These are phyloP conservation scores for Excoecaria cochinchinensis DNA, from an alignment of 345 rosid species.

Conservation along the genomic window DNA sequence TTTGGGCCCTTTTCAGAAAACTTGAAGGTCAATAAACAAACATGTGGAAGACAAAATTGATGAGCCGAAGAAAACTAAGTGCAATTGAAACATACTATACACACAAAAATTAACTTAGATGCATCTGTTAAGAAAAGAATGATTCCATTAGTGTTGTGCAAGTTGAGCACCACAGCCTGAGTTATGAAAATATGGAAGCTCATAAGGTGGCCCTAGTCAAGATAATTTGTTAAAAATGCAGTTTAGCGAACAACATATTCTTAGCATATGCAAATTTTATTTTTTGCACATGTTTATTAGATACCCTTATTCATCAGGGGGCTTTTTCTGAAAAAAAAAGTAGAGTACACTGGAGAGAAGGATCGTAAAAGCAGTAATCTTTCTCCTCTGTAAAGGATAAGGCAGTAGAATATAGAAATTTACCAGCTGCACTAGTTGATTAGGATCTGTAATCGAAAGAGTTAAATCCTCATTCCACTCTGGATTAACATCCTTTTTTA, in stretches of 20 bases:
- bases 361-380: neutral
- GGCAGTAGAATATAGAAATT: neutral
- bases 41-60: neutral
- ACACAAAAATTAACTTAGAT: too few relatives aligned
- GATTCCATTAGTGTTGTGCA: too few relatives aligned
- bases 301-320: neutral
- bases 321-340: neutral
- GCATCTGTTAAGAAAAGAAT: too few relatives aligned
- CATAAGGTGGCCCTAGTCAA: too few relatives aligned
- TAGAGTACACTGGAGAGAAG: neutral
- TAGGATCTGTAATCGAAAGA: slow-evolving; percentile 42
- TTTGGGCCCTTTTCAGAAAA: too few relatives aligned
- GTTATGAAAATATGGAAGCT: too few relatives aligned
- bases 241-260: neutral
- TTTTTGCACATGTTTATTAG: neutral
- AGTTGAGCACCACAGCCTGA: too few relatives aligned
- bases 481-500: slow-evolving; percentile 61
- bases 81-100: neutral
- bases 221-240: neutral
- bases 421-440: neutral
- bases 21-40: too few relatives aligned
- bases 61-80: neutral
- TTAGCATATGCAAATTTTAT: neutral
- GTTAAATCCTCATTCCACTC: slow-evolving; percentile 85
- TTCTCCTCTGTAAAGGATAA: neutral